These are phyloP conservation scores for Sporothrix curviconia DNA, from an alignment of 2,329 filamentous ascomycete genomes.

Conservation along the genomic window DNA sequence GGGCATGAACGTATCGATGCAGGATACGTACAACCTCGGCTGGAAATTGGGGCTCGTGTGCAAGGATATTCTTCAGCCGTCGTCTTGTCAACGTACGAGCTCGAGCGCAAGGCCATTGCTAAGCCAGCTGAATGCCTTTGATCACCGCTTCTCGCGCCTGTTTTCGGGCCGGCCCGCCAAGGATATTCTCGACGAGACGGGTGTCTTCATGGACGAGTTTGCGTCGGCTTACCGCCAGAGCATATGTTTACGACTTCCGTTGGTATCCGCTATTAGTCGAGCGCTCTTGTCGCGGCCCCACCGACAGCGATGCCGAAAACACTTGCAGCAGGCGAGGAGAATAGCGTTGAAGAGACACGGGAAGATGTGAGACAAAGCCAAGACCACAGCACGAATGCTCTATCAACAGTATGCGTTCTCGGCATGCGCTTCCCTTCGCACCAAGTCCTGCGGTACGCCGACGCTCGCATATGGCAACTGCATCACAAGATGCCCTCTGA, in stretches of 20 bases:
- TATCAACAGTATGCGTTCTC: constrained; percentile 39
- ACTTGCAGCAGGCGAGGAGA: neutral
- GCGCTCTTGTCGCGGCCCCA: constrained; percentile 4
- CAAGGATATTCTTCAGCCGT: constrained; percentile 27
- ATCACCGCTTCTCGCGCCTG: constrained; percentile 41
- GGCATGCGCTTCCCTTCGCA: constrained; percentile 54
- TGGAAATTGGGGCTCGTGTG: constrained; percentile 38
- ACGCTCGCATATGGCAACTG: constrained; percentile 50
- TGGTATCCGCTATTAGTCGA: constrained; percentile 11
- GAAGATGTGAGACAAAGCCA: neutral
- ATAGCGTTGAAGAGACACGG: neutral
- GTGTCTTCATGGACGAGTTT: constrained; percentile 52
- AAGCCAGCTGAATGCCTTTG: constrained; percentile 53
- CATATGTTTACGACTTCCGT: constrained; percentile 16
- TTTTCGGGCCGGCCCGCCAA: constrained; percentile 47
- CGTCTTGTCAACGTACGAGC: constrained; percentile 37
- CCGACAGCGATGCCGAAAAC: neutral
- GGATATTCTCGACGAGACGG: constrained; percentile 49
- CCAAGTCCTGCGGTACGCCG: constrained; percentile 55
- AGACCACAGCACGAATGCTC: constrained; percentile 30
- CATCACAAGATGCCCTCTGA: constrained; percentile 50
- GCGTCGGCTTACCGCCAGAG: constrained; percentile 3
- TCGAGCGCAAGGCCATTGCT: constrained; percentile 48
- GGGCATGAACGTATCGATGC: constrained; percentile 57
- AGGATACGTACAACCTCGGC: constrained; percentile 44